These are phyloP conservation scores for Allomyces arbusculus DNA, from an alignment of 192 early-diverging fungal genomes.

Conservation along the genomic window DNA sequence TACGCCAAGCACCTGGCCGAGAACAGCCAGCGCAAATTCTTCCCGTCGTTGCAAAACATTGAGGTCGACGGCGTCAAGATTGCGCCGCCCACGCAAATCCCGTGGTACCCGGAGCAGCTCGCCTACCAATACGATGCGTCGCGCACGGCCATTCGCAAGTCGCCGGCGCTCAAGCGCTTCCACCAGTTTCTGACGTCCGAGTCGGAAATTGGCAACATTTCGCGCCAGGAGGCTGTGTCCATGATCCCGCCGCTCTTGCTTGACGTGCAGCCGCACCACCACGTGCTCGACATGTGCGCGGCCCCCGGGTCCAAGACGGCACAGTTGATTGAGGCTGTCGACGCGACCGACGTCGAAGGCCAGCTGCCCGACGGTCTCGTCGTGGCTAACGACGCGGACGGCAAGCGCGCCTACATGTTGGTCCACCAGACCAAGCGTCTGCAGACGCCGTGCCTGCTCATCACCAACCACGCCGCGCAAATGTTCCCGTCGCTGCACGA, in stretches of 20 bases:
- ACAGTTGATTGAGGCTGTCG: slow-evolving; percentile 66
- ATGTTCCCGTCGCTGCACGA: slow-evolving; percentile 57
- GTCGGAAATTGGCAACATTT: slow-evolving; percentile 94
- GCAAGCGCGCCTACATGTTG: slow-evolving; percentile 75
- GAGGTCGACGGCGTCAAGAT: slow-evolving; percentile 51
- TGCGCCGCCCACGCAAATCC: slow-evolving; percentile 51
- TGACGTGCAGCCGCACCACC: slow-evolving; percentile 71
- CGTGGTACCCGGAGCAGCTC: slow-evolving; percentile 78
- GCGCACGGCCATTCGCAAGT: slow-evolving; percentile 53
- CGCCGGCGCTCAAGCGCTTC: slow-evolving; percentile 54
- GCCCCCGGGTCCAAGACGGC: slow-evolving; percentile 97
- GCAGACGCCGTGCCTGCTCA: slow-evolving; percentile 74
- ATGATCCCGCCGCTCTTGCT: slow-evolving; percentile 95
- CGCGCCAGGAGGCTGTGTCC: slow-evolving; percentile 85
- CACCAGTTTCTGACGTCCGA: slow-evolving; percentile 90
- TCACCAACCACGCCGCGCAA: slow-evolving; percentile 90
- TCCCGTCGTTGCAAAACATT: slow-evolving; percentile 28
- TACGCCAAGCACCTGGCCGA: slow-evolving; percentile 20
- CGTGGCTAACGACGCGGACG: slow-evolving; percentile 92
- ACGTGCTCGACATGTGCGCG: slow-evolving; percentile 87
- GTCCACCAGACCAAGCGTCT: slow-evolving; percentile 90
- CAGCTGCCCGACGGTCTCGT: slow-evolving; percentile 53
- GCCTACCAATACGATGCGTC: slow-evolving; percentile 73
- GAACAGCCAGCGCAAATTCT: slow-evolving; percentile 29
- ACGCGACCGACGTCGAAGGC: slow-evolving; percentile 31